These are phyloP conservation scores for Cutaneotrichosporon cavernicola DNA, from an alignment of 1,284 basidiomycete genomes.

Conservation along the genomic window DNA sequence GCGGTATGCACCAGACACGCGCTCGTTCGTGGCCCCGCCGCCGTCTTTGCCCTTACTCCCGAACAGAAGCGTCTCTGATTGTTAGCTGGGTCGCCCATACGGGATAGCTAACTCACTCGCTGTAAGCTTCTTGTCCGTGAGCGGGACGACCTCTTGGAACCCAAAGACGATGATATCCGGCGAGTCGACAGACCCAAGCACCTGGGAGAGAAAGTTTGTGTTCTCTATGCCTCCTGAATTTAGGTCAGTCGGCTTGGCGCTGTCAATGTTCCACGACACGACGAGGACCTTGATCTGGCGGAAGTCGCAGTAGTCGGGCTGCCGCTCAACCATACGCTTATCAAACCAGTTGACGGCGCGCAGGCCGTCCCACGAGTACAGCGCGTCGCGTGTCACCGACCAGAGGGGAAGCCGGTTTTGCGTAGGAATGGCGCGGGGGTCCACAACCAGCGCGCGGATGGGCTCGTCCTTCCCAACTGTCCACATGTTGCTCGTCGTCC, in stretches of 20 bases:
- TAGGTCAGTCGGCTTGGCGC: constrained; percentile 75
- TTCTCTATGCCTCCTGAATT: constrained; percentile 62
- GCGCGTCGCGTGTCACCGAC: constrained; percentile 73
- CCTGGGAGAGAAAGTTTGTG: constrained; percentile 68
- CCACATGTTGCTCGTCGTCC: constrained; percentile 88
- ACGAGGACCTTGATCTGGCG: constrained; percentile 75
- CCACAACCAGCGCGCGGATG: constrained; percentile 68
- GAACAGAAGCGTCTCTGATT: constrained; percentile 69
- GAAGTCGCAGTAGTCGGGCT: constrained; percentile 75
- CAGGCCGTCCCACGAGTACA: constrained; percentile 88
- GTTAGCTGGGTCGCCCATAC: constrained; percentile 1
- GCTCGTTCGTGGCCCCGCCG: constrained; percentile 53
- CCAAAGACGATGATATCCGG: constrained; percentile 92
- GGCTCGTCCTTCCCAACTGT: constrained; percentile 76
- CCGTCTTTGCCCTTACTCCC: constrained; percentile 65
- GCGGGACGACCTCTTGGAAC: constrained; percentile 92
- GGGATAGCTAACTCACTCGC: constrained; percentile 60
- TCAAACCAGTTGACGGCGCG: constrained; percentile 83
- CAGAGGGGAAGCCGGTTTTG: constrained; percentile 65
- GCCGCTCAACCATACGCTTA: constrained; percentile 69
- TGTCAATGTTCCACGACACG: constrained; percentile 91
- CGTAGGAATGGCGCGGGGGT: constrained; percentile 67
- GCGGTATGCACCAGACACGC: constrained; percentile 78
- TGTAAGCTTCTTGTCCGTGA: constrained; percentile 85
- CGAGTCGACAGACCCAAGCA: constrained; percentile 65